Percentiles rank a stretch among this genome's conserved stretches.
Evolutionary conservation across 306 rosid genomes (phyloP).

Genomic region (Bauhinia variegata): DNA sequence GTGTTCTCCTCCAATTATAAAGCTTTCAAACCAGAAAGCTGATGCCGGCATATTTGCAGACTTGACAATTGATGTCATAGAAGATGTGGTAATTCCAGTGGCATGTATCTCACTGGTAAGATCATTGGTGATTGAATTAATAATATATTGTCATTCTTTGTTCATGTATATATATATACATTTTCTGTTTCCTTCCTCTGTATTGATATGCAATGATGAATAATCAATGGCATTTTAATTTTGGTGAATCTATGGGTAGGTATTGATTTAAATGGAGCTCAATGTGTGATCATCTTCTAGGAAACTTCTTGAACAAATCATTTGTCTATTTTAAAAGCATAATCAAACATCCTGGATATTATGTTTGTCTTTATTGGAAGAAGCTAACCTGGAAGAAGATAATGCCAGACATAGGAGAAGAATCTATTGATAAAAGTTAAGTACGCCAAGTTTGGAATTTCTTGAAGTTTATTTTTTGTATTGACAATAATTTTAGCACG

Average conservation of each 20-base stretch:
- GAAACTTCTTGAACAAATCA: slow-evolving; percentile 10
- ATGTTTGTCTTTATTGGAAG: no score
- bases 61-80: slow-evolving; percentile 71
- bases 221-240: slow-evolving; percentile 7
- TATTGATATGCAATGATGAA: background rate
- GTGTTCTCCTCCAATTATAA: slow-evolving; percentile 69
- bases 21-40: slow-evolving; percentile 59
- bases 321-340: background rate
- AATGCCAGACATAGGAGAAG: no score
- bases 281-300: background rate
- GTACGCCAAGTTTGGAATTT: no score
- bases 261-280: slow-evolving; percentile 12
- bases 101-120: slow-evolving; percentile 91
- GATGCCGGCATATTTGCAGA: slow-evolving; percentile 54
- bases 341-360: background rate
- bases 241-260: background rate
- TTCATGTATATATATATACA: slow-evolving; percentile 22
- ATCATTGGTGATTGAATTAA: slow-evolving; percentile 21
- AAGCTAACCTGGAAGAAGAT: slow-evolving; percentile 8
- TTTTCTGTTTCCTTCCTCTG: background rate
- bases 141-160: slow-evolving; percentile 9
- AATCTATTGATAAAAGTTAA: no score
- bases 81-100: slow-evolving; percentile 64
- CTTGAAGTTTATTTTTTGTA: no score
- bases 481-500: no score